phyloP scores from a whole-genome alignment of 345 rosid species.

The Salix arbutifolia region DNA sequence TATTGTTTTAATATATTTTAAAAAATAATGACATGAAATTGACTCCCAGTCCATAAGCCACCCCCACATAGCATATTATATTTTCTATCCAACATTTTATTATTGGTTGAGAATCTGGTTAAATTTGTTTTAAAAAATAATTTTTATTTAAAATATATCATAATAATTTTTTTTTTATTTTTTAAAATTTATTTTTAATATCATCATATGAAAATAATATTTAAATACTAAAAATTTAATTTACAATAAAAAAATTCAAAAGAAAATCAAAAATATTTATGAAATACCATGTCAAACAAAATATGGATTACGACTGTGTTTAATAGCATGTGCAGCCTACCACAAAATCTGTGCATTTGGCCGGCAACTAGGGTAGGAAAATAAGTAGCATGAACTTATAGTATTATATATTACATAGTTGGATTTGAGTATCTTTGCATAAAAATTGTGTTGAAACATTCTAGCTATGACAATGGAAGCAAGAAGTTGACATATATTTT shows the following conservation, averaged over 20 bases:
- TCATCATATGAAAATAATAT: too few relatives aligned
- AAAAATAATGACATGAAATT: too few relatives aligned
- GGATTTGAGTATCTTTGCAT: not conserved
- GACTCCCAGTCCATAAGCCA: not conserved
- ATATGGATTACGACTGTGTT: too few relatives aligned
- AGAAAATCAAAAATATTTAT: not conserved
- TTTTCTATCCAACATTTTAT: not conserved
- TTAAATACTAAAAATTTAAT: not conserved
- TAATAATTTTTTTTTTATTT: too few relatives aligned
- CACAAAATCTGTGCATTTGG: slow-evolving; percentile 10
- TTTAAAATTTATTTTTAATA: too few relatives aligned
- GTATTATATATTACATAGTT: not conserved
- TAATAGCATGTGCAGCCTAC: slow-evolving; percentile 19
- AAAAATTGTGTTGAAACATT: not conserved
- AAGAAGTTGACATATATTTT: not conserved
- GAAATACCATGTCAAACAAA: too few relatives aligned
- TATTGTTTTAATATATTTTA: too few relatives aligned
- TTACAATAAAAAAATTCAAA: not conserved
- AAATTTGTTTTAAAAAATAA: too few relatives aligned
- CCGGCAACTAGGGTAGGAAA: not conserved
- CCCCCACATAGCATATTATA: too few relatives aligned
- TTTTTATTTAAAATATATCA: too few relatives aligned
- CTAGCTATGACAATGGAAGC: not conserved
- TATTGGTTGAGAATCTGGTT: not conserved
- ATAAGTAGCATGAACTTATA: not conserved